Base-by-base conservation (phyloP, 2,329 filamentous ascomycete species). In the Ciborinia camelliae region DNA sequence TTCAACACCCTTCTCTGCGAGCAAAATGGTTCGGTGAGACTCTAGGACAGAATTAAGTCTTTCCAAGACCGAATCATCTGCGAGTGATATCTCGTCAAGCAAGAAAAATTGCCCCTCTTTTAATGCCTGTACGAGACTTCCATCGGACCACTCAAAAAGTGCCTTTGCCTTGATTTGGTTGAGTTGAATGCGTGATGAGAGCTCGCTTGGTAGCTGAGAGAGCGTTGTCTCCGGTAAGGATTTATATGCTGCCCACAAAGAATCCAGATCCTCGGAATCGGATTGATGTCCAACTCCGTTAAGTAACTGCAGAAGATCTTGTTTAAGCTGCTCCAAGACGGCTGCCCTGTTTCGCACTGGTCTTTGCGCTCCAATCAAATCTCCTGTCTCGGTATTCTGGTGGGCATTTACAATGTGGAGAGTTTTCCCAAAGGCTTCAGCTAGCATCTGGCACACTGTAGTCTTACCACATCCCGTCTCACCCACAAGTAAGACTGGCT, bases 391-490 rank as follows among this genome's bases (percentile, higher is more conserved):
- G 0, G 95, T 93, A 70, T 99, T 99, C 71, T 98, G 94, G 77
- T 99, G 96, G 3, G 96, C 95, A 74, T 99, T 99, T 73, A 99
- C 89, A 71, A 94, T 95, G 70, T 93, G 88, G 47, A 99, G 80
- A 68, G 90, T 81, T 72, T 89, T 92, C 20, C 82, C 81, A 68
- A 91, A 83, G 4, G 91, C 89, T 73, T 96, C 90, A 3, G 95
- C 92, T 62, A 98, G 83, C 74, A 97, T 84, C 75, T 99, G 95
- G 70, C 92, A 96, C 8, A 99, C 90, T 2, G 94, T 97, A 0
- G 95, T 99, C 79, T 99, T 99, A 67, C 96, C 95, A 73, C 94
- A 98, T 7, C 95, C 95, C 23, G 95, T 99, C 75, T 99, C 96
- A 67, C 95, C 95, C 15, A 99, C 92, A 6, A 99, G 82, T 26